Conservation (phyloP, 352 stramenopile genomes). For the Phytophthora crassamura region DNA sequence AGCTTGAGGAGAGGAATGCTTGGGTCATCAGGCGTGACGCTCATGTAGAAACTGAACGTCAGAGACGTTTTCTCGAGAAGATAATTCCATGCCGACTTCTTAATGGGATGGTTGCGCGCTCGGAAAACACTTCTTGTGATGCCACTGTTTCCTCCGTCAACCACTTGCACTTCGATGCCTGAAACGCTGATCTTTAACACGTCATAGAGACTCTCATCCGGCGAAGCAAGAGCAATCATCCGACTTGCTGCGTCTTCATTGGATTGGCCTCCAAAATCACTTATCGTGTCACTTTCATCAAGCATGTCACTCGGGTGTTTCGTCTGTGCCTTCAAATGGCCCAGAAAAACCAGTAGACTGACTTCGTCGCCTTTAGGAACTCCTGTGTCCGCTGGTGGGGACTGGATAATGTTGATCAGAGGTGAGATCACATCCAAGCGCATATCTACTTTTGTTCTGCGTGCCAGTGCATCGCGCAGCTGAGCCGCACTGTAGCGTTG, state of each 20-base stretch:
- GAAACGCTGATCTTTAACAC: constrained; percentile 80
- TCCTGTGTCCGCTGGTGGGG: constrained; percentile 32
- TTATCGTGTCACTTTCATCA: constrained; percentile 17
- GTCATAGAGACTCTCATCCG: constrained; percentile 73
- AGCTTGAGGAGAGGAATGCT: constrained; percentile 83
- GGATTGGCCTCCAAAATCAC: constrained; percentile 1
- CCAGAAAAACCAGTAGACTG: constrained; percentile 75
- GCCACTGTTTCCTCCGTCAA: constrained; percentile 33
- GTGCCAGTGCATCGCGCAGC: constrained; percentile 67
- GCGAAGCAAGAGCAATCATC: constrained; percentile 24
- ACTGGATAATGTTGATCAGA: constrained; percentile 76
- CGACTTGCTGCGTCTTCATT: constrained; percentile 15
- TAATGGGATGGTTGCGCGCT: constrained; percentile 16
- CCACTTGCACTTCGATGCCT: constrained; percentile 79
- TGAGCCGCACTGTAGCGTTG: constrained; percentile 82
- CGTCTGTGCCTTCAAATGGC: constrained; percentile 74
- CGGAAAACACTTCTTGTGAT: constrained; percentile 27
- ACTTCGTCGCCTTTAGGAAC: constrained; percentile 39
- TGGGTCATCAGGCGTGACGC: constrained; percentile 78
- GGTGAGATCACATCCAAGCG: constrained; percentile 84
- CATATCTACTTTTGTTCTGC: constrained; percentile 77
- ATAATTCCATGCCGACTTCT: constrained; percentile 54
- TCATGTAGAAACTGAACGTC: constrained; percentile 77
- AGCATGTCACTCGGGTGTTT: constrained; percentile 40
- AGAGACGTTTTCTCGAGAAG: constrained; percentile 81